Evolutionary conservation across 495 filamentous ascomycete species (phyloP), one percentile per base, ranked within the genome.

Genomic region (Hypoxylon perforatum): DNA sequence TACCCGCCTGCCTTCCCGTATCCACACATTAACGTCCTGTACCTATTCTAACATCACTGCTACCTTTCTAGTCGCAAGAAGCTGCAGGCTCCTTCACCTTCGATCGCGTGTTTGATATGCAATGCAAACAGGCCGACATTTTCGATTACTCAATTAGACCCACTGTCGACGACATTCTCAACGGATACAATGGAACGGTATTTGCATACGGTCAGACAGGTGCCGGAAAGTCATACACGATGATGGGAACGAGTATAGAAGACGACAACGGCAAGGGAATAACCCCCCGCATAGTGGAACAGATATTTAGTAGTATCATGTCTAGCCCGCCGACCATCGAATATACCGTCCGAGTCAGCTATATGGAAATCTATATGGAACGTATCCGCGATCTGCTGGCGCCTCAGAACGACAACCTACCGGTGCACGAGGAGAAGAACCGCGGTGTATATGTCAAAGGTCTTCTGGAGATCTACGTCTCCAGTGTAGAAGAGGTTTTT

Each of bases 291-390:
- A 99, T 99, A 66, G 92, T 98, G 67, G 92, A 97, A 77, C 95
- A 99, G 77, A 97, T 99, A 71, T 99, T 99, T 76, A 88, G 90
- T 65, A 96, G 92, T 73, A 98, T 99, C 72, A 78, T 97, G 69
- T 87, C 90, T 5, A 96, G 92, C 65, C 91, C 95, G 23, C 90
- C 88, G 61, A 97, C 93, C 66, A 97, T 99, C 75, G 95, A 99
- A 77, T 99, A 97, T 76, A 98, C 93, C 17, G 95, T 99, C 35
- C 86, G 92, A 49, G 95, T 99, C 60, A 97, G 93, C 73, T 99
- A 99, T 77, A 98, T 99, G 95, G 95, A 99, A 78, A 98, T 99
- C 61, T 99, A 99, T 80, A 99, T 99, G 95, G 95, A 99, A 79
- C 88, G 90, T 53, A 97, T 99, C 78, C 88, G 94, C 71, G 95